phyloP scores from a whole-genome alignment of 306 rosid genomes.

The Quercus glauca region DNA sequence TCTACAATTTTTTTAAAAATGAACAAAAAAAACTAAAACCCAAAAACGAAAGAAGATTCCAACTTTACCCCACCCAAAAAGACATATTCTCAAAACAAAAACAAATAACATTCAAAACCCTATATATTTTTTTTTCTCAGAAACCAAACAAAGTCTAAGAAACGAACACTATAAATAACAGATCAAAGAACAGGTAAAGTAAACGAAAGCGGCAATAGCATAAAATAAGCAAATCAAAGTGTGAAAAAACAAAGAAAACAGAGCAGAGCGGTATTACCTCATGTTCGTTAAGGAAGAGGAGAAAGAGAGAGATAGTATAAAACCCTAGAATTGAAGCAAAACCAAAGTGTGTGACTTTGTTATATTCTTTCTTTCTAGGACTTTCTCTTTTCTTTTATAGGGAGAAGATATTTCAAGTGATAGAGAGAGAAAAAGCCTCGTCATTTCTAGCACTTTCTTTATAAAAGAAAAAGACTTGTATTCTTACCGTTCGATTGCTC shows the following conservation, averaged over 20 bases:
- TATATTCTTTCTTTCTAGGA: no score
- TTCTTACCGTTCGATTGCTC: neutral
- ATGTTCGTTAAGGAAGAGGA: slow-evolving; percentile 18
- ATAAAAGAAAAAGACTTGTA: no score
- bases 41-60: neutral
- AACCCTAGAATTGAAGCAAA: slow-evolving; percentile 40
- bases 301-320: slow-evolving; percentile 7
- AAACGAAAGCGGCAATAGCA: neutral
- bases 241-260: neutral
- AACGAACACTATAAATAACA: neutral
- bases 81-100: neutral
- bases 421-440: neutral
- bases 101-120: neutral
- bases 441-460: slow-evolving; percentile 17
- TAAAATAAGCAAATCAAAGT: neutral
- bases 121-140: neutral
- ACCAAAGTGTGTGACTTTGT: neutral
- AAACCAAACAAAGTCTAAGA: neutral
- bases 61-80: neutral
- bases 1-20: neutral
- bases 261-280: slow-evolving; percentile 36
- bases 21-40: neutral
- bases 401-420: slow-evolving; percentile 3
- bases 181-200: neutral
- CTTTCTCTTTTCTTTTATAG: neutral